These are phyloP conservation scores for Flaveria trinervia DNA, from an alignment of 129 eudicot species.

Conservation along the genomic window DNA sequence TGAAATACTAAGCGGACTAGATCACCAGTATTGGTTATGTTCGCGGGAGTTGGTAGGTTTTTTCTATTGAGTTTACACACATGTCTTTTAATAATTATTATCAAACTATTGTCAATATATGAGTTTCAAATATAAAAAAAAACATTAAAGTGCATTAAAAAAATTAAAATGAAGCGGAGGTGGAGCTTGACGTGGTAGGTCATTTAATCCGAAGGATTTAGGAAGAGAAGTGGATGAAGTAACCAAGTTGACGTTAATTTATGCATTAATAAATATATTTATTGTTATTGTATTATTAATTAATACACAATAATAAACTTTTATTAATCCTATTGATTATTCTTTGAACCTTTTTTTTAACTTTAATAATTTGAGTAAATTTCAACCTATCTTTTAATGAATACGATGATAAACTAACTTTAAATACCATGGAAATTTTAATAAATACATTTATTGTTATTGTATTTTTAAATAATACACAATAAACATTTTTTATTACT, in stretches of 20 bases:
- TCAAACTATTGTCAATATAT: neutral
- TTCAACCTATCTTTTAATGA: too few species aligned
- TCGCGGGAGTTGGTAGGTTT: fast-evolving
- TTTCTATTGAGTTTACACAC: too few species aligned
- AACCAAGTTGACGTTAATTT: slow-evolving; percentile 17
- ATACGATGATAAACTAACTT: too few species aligned
- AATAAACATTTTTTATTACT: neutral
- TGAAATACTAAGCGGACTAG: too few species aligned
- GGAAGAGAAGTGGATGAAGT: slow-evolving; percentile 30
- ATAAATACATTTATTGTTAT: neutral
- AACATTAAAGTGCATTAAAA: neutral
- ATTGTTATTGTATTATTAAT: neutral
- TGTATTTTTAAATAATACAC: neutral
- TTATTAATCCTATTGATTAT: too few species aligned
- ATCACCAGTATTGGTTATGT: too few species aligned
- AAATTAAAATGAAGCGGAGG: neutral
- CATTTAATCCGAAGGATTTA: slow-evolving; percentile 25
- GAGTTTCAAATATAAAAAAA: neutral
- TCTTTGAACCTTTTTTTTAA: too few species aligned
- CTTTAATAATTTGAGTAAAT: too few species aligned
- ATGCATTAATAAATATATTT: neutral
- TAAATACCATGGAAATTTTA: too few species aligned
- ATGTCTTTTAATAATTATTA: too few species aligned
- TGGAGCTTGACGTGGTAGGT: slow-evolving; percentile 9
- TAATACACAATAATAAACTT: too few species aligned